These are phyloP conservation scores for Monilinia vaccinii-corymbosi DNA, from an alignment of 2,329 filamentous ascomycete species.

Conservation along the genomic window DNA sequence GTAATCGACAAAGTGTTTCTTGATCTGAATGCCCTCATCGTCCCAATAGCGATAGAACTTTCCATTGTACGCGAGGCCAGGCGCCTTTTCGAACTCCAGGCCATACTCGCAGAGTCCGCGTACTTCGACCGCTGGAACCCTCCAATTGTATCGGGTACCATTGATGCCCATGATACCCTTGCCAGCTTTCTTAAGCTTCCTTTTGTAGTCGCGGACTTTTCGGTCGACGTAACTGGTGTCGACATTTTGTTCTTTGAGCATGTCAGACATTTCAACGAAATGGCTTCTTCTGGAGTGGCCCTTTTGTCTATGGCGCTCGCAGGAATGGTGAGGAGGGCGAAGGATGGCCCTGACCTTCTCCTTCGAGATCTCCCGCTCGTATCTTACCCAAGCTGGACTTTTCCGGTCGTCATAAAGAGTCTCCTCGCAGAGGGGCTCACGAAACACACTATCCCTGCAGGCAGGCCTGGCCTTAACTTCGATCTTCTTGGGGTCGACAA, in stretches of 20 bases:
- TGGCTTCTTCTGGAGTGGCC: too few species aligned
- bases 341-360: not conserved
- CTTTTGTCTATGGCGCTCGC: too few species aligned
- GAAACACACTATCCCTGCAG: too few species aligned
- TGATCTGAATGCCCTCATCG: not conserved
- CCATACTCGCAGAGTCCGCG: not conserved
- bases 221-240: too few species aligned
- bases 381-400: too few species aligned
- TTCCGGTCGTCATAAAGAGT: too few species aligned
- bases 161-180: not conserved
- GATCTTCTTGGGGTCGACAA: not conserved
- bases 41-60: not conserved
- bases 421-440: not conserved
- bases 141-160: rapidly evolving
- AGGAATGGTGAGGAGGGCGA: not conserved
- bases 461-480: not conserved
- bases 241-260: too few species aligned
- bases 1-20: not conserved
- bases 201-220: too few species aligned
- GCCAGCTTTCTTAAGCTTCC: not conserved
- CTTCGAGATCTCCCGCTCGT: not conserved
- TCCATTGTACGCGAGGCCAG: not conserved
- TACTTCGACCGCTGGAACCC: not conserved
- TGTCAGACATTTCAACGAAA: too few species aligned
- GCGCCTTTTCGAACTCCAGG: not conserved